Base-by-base conservation (phyloP, 371 early-diverging fungal species). In the Rhizopus arrhizus region DNA sequence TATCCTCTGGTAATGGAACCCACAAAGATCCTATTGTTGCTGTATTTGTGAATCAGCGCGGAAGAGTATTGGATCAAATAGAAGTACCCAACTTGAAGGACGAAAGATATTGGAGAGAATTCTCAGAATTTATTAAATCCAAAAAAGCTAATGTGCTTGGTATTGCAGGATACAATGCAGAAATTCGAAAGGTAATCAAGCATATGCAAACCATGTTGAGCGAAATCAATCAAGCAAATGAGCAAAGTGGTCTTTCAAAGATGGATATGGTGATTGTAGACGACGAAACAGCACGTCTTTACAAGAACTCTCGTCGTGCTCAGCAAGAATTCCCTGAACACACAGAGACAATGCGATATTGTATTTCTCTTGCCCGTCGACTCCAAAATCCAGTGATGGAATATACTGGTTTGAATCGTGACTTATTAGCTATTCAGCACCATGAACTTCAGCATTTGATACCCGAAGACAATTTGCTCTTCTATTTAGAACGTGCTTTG, bases 221-320 rank as follows among this genome's bases (percentile, higher is more conserved):
- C 11, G 88, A 87, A 47, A 72, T 84, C 58, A 81, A 85, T 53
- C 69, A 72, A 36, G 52, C 66, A 1, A 53, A 56, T 3, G 70
- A 72, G 29, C 64, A 65, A 13, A 68, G 59, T 50, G 59, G 59
- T 4, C 45, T 56, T 15, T 61, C 64, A 2, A 58, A 56, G 11
- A 69, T 64, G 58, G 77, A 68, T 51, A 70, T 77, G 47, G 79
- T 83, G 12, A 72, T 91, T 47, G 89, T 91, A 10, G 87, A 90
- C 43, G 99, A 98, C 75, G 95, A 95, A 57, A 87, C 87, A 0
- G 95, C 98, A 0, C 85, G 94, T 12, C 64, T 96, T 9, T 94
- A 85, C 69, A 91, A 90, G 71, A 84, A 87, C 59, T 90, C 93
- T 15, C 83, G 81, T 55, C 77, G 86, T 16, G 93, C 85, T n/a